Base-by-base conservation (phyloP, 495 filamentous ascomycete species). In the Penicillium coprophilum region DNA sequence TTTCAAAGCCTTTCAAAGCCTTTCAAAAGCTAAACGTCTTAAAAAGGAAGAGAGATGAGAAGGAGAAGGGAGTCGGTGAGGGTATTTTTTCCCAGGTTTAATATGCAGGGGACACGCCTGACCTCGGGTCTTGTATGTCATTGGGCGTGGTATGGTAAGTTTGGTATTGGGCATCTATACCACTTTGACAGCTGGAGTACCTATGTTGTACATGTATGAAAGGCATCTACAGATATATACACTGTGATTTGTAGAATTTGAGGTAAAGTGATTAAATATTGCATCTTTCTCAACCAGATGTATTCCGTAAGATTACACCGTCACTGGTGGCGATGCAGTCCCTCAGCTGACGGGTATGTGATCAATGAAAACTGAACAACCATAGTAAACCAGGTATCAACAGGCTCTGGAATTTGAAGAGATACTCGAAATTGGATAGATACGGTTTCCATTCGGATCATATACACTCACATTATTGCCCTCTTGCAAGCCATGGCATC, bases 41-140 rank as follows among this genome's bases (percentile, higher is more conserved):
- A n/a, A n/a, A n/a, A n/a, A 50, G 49, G 43, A 31, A 45, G 38
- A 44, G 38, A 44, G 55, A 55, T 56, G 56, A 53, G 63, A 55
- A 49, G 49, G 56, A 50, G 59, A n/a, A n/a, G 34, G n/a, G 60
- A 66, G 67, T 66, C 61, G 71, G 59, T 66, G 68, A 67, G 49
- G 34, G 65, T 64, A 64, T 59, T 66, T 64, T 59, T 58, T 41
- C 49, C 31, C 43, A 5, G 7, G 30, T 32, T 57, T 66, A 68
- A 65, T 52, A 27, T 66, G 53, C 57, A 34, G 47, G 17, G 40
- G 54, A 58, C 44, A 64, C 58, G 45, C 36, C 34, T n/a, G 50
- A 46, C 44, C 44, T 46, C 44, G 44, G 44, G 24, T 46, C 9
- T 6, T 20, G 17, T 11, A 8, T 45, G 21, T 38, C 17, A 50